Base-by-base conservation (phyloP, 345 rosid genomes). In the Hibiscus syriacus region DNA sequence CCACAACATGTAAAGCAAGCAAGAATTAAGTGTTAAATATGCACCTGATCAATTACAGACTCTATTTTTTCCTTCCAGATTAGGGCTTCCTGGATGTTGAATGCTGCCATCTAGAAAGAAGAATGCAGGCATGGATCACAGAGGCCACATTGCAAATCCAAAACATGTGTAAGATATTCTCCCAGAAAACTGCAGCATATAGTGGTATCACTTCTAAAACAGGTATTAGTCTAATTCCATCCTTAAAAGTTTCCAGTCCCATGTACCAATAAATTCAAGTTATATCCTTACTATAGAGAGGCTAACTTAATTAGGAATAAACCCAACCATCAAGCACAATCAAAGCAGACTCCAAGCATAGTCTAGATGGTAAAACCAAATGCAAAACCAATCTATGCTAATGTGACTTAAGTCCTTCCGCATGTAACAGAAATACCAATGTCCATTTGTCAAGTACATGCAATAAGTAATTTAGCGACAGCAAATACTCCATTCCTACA, bases 41-140 rank as follows among this genome's bases (percentile, higher is more conserved):
- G 72, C 9, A 95, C 99, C 99, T 83, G 98, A 82, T 95, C 99
- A 55, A 95, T 95, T 25, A 88, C 97, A 68, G 73, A 68, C 82
- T 92, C 97, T 69, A 92, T 83, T 73, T 88, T 92, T 70, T 88
- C 98, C 87, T 88, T 95, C 99, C 99, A 95, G 57, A 79, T 77
- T 65, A 88, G 73, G 62, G 92, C 96, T 79, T 95, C 99, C 75
- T 92, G 98, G 76, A 95, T 92, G 84, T 95, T 95, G 82, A 95
- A 95, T 67, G 99, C 99, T 65, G 99, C 99, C 99, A 23, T 39
- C 98, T 92, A 80, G 67, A 72, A 80, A 74, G 53, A 78, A 62
- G 46, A 81, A 63, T 38, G 65, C 57, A 74, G 66, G 69, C 20
- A 67, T 70, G 62, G 69, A 75, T 69, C 62, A 54, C 34, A 22